Conservation (phyloP, 257 asterid genomes). For the Plantago ovata region DNA sequence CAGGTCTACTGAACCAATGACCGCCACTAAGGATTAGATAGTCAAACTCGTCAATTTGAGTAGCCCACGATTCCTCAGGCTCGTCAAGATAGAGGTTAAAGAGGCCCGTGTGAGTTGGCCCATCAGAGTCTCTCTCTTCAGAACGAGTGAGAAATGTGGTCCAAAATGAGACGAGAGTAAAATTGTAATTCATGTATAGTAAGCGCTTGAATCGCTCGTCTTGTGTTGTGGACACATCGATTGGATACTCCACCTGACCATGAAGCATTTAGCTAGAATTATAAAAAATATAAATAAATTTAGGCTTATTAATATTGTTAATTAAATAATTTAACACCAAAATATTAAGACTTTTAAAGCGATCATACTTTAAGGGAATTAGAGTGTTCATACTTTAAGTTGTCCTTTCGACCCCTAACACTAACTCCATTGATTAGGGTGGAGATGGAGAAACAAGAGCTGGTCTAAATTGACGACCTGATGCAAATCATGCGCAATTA, state of each 20-base stretch:
- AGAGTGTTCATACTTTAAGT: too few relatives aligned
- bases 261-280: too few relatives aligned
- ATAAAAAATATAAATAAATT: too few relatives aligned
- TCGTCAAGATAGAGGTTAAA: slow-evolving; percentile 35
- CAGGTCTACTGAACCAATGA: slow-evolving; percentile 32
- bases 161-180: slow-evolving; percentile 40
- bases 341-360: too few relatives aligned
- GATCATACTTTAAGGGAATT: too few relatives aligned
- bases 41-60: slow-evolving; percentile 24
- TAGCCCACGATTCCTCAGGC: slow-evolving; percentile 24
- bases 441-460: too few relatives aligned
- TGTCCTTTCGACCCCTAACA: too few relatives aligned
- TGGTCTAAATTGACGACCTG: too few relatives aligned
- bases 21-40: slow-evolving; percentile 27
- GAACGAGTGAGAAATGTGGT: slow-evolving; percentile 36
- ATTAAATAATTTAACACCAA: too few relatives aligned
- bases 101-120: slow-evolving; percentile 31
- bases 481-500: too few relatives aligned
- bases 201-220: slow-evolving; percentile 47
- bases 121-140: slow-evolving; percentile 20
- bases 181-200: slow-evolving; percentile 42
- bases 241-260: slow-evolving; percentile 52
- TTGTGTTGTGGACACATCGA: slow-evolving; percentile 31
- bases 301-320: too few relatives aligned
- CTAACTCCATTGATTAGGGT: too few relatives aligned